phyloP scores from a whole-genome alignment of 768 basidiomycete species.

The Boletus vermiculosoides region DNA sequence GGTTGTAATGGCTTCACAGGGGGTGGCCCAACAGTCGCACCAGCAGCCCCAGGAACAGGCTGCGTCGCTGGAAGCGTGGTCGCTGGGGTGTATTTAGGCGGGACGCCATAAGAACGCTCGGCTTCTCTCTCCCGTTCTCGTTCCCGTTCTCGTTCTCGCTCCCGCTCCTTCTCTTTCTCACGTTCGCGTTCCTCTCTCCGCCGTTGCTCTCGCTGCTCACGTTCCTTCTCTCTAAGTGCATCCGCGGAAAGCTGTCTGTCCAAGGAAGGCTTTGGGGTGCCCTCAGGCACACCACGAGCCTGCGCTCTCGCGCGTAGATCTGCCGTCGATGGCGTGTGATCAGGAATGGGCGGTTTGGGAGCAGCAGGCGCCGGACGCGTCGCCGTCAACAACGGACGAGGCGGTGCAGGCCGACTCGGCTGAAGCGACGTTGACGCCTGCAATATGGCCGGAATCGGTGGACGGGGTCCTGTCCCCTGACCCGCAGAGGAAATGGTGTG shows the following conservation, averaged over 20 bases:
- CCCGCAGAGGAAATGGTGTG: slow-evolving; percentile 40
- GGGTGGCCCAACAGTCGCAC: slow-evolving; percentile 52
- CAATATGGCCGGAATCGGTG: slow-evolving; percentile 26
- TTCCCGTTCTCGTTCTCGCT: slow-evolving; percentile 35
- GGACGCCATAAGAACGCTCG: slow-evolving; percentile 41
- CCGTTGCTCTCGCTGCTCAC: slow-evolving; percentile 38
- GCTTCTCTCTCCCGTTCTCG: slow-evolving; percentile 29
- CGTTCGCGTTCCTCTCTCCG: slow-evolving; percentile 37
- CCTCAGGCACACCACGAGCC: slow-evolving; percentile 49
- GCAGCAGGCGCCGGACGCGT: slow-evolving; percentile 54
- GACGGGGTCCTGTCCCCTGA: slow-evolving; percentile 26
- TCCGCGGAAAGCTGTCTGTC: slow-evolving; percentile 43
- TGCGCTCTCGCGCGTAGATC: slow-evolving; percentile 67
- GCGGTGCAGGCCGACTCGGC: slow-evolving; percentile 64
- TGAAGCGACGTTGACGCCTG: slow-evolving; percentile 42
- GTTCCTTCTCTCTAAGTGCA: slow-evolving; percentile 36
- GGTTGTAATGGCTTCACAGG: slow-evolving; percentile 77
- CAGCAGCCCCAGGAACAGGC: slow-evolving; percentile 47
- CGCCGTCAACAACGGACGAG: slow-evolving; percentile 60
- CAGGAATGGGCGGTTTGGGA: slow-evolving; percentile 40
- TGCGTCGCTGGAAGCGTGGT: slow-evolving; percentile 43
- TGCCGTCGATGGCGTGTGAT: slow-evolving; percentile 59
- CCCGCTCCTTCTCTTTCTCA: slow-evolving; percentile 35
- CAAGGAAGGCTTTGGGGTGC: slow-evolving; percentile 31
- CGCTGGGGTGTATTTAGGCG: slow-evolving; percentile 46